phyloP scores from a whole-genome alignment of 345 rosid genomes.

The Toxicodendron radicans region DNA sequence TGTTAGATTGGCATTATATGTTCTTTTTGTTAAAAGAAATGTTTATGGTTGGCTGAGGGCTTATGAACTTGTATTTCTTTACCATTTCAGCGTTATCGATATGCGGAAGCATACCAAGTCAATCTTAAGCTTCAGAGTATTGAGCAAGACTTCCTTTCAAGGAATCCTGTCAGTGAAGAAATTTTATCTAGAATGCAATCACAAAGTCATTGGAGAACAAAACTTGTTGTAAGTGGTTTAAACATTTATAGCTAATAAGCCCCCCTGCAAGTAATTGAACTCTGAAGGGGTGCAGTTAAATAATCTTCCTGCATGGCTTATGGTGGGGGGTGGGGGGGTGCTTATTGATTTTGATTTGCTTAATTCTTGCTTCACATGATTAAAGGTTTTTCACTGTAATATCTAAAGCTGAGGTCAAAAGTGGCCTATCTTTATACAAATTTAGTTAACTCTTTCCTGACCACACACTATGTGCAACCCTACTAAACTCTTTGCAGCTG shows the following conservation, averaged over 20 bases:
- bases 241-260: constrained; percentile 16
- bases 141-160: constrained; percentile 63
- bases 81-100: constrained; percentile 76
- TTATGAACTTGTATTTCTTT: constrained; percentile 20
- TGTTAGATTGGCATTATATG: not conserved
- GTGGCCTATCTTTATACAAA: not conserved
- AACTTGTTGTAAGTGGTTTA: constrained; percentile 68
- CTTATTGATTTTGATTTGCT: constrained; percentile 6
- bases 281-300: not conserved
- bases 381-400: too few species aligned
- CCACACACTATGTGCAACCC: too few species aligned
- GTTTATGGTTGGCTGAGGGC: not conserved
- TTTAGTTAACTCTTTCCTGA: too few species aligned
- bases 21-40: constrained; percentile 9
- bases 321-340: not conserved
- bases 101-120: constrained; percentile 81
- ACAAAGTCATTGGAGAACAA: constrained; percentile 67
- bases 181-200: constrained; percentile 59
- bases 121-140: constrained; percentile 59
- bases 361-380: not conserved
- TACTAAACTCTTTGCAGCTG: not conserved
- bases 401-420: not conserved
- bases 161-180: constrained; percentile 43
- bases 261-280: not conserved
- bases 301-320: not conserved